These are phyloP conservation scores for Botrytis paeoniae DNA, from an alignment of 2,329 filamentous ascomycete species.

Conservation along the genomic window DNA sequence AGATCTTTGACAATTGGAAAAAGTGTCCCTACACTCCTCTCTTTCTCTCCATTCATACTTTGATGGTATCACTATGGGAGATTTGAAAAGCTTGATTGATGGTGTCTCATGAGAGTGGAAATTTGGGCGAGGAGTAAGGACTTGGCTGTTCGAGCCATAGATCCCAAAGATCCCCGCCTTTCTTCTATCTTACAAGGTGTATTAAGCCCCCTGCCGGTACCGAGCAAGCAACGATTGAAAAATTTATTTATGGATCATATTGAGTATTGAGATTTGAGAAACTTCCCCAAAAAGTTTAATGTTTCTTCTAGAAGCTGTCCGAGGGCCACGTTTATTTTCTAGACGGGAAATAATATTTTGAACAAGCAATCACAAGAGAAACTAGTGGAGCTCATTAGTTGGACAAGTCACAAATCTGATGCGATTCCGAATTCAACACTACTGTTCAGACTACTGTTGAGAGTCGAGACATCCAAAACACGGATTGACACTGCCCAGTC, in stretches of 20 bases:
- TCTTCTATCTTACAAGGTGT: not conserved
- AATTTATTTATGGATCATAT: not conserved
- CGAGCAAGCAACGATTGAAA: not conserved
- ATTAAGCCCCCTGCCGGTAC: not conserved
- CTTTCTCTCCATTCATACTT: not conserved
- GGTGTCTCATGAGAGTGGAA: not conserved
- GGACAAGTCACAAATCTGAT: not conserved
- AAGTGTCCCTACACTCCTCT: not conserved
- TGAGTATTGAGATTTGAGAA: not conserved
- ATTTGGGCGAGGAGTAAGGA: not conserved
- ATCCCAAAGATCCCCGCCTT: not conserved
- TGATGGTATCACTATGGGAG: not conserved
- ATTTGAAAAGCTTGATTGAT: not conserved
- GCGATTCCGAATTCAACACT: not conserved
- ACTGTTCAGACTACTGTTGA: not conserved
- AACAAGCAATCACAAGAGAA: not conserved
- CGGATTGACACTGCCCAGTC: not conserved
- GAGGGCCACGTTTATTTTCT: not conserved
- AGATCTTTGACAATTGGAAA: conserved; percentile 1
- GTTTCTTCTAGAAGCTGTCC: not conserved
- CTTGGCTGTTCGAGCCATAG: conserved; percentile 6
- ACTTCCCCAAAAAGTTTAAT: not conserved
- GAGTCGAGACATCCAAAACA: not conserved
- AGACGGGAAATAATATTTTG: not conserved
- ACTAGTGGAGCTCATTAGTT: not conserved